Base-by-base conservation (phyloP, 305 asterid genomes). In the Salvia sclarea region DNA sequence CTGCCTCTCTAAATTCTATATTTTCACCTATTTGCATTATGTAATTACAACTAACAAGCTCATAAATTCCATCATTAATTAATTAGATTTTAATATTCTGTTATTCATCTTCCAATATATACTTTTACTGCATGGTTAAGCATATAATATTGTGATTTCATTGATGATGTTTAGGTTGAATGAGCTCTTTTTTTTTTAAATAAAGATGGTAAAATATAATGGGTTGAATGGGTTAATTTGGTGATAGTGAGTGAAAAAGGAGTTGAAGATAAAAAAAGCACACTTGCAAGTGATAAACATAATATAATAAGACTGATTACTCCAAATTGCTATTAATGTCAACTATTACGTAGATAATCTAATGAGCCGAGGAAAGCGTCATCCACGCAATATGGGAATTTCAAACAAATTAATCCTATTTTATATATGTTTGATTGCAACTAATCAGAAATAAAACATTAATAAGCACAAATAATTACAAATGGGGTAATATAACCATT, bases 351-450 rank as follows among this genome's bases (percentile, higher is more conserved):
- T 33, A 37, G n/a, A 60, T 60, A 20, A 38, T 60, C 50, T 21
- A 20, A 60, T 60, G 21, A 8, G 49, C 18, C 6, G 33, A 59
- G 65, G 65, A 59, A 59, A 59, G 7, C 28, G 49, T 37, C 49
- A 5, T 33, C 8, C 45, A 57, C 63, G 44, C 45, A 58, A 58
- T 16, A 16, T 25, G 3, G n/a, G 17, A 30, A 30, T 31, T 30
- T 56, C 62, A 57, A 33, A 33, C 48, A 37, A 37, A 12, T 20
- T 60, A 20, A 21, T 22, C 31, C 22, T 14, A n/a, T n/a, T 13
- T 13, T 61, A 3, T 21, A 13, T 22, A 20, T 10, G 9, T 53
- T 10, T 24, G 20, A 53, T 4, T 11, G 60, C 3, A 38, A 53
- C 38, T 9, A 53, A 53, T 53, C 13, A 0, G 18, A 53, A 53